A percentile compares a stretch with the other conserved stretches of the same genome.
These are phyloP conservation scores for Fusarium armeniacum DNA, from an alignment of 2,329 filamentous ascomycete species.

Conservation along the genomic window DNA sequence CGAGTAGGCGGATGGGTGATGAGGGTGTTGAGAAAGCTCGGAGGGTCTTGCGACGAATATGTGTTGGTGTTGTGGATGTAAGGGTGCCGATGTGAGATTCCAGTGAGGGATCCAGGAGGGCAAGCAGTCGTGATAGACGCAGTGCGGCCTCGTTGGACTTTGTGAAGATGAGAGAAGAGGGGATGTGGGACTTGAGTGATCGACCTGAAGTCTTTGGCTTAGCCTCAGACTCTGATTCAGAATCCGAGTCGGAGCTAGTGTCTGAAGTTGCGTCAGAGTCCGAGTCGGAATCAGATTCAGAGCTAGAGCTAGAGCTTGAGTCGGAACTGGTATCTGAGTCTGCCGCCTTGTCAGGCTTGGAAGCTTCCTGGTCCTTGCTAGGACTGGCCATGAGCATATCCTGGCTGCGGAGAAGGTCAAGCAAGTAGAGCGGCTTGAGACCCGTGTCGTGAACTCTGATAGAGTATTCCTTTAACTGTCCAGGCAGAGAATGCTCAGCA, in stretches of 20 bases:
- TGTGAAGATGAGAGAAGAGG: slow-evolving; percentile 83
- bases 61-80: slow-evolving; percentile 82
- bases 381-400: slow-evolving; percentile 57
- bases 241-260: slow-evolving; percentile 50
- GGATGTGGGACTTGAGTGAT: slow-evolving; percentile 50
- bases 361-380: slow-evolving; percentile 17
- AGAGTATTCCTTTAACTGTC: slow-evolving; percentile 72
- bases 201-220: slow-evolving; percentile 27
- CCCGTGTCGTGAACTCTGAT: slow-evolving; percentile 77
- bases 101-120: slow-evolving; percentile 73
- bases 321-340: slow-evolving; percentile 53
- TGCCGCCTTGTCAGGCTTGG: slow-evolving; percentile 53
- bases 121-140: slow-evolving; percentile 85
- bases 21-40: slow-evolving; percentile 77
- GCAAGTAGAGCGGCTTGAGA: slow-evolving; percentile 86
- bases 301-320: slow-evolving; percentile 49
- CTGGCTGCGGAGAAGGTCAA: slow-evolving; percentile 77
- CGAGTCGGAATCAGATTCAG: slow-evolving; percentile 52
- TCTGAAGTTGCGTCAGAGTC: slow-evolving; percentile 48
- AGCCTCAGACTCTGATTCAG: slow-evolving; percentile 50
- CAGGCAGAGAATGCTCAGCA: slow-evolving; percentile 70
- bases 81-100: slow-evolving; percentile 74
- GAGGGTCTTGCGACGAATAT: slow-evolving; percentile 76
- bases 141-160: slow-evolving; percentile 89
- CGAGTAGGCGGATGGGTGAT: slow-evolving; percentile 77